phyloP scores from a whole-genome alignment of 768 basidiomycete species.

The Tubosaeta brunneosetosa region DNA sequence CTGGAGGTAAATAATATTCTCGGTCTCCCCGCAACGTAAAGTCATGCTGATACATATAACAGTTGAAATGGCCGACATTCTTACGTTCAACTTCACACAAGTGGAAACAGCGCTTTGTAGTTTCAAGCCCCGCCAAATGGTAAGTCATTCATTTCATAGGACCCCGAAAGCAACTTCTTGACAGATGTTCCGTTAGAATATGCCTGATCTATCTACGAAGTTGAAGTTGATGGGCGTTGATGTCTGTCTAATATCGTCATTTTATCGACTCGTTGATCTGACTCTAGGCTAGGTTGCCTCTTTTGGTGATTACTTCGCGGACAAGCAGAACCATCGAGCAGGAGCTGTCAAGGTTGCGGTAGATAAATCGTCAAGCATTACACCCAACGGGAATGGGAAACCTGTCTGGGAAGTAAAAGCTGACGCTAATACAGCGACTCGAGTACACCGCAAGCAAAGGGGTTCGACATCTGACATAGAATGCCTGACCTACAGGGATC shows the following conservation, averaged over 20 bases:
- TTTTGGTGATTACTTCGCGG: conserved; percentile 71
- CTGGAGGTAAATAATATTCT: conserved; percentile 42
- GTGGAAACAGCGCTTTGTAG: conserved; percentile 38
- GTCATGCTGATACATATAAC: background rate
- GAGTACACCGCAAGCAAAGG: background rate
- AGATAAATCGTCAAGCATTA: background rate
- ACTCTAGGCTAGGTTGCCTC: conserved; percentile 44
- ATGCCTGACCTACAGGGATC: conserved; percentile 65
- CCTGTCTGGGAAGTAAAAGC: background rate
- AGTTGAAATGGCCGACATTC: conserved; percentile 71
- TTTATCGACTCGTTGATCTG: background rate
- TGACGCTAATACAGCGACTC: background rate
- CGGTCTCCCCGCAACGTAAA: background rate
- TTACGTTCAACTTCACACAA: conserved; percentile 68
- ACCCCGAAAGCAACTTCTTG: background rate
- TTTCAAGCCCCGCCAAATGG: conserved; percentile 44
- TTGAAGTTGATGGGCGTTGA: conserved; percentile 56
- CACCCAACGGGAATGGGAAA: background rate
- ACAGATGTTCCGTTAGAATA: conserved; percentile 33
- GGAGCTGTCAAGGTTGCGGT: background rate
- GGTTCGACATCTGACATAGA: conserved; percentile 31
- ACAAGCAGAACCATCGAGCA: conserved; percentile 32
- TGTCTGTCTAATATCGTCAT: conserved; percentile 27
- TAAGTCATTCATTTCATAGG: background rate
- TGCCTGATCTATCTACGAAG: conserved; percentile 67